phyloP scores from a whole-genome alignment of 2,329 filamentous ascomycete species.

The Hymenoscyphus fructigenus region DNA sequence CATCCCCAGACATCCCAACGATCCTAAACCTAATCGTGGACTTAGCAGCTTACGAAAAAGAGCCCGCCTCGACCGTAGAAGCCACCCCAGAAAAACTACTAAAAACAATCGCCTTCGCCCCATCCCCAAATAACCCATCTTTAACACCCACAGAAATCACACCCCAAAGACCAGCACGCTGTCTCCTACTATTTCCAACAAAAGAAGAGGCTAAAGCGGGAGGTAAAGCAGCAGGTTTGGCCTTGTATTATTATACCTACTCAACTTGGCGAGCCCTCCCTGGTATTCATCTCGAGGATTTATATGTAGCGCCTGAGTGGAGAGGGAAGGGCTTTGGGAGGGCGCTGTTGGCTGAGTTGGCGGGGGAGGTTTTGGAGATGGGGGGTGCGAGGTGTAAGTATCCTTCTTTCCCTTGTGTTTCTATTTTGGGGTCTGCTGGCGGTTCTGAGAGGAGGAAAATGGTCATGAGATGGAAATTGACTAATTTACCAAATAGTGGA shows the following conservation, averaged over 20 bases:
- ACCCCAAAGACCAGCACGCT: conserved; percentile 62
- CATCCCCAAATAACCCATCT: conserved; percentile 43
- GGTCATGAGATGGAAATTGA: not conserved
- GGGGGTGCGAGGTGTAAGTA: conserved; percentile 57
- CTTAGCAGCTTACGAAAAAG: conserved; percentile 85
- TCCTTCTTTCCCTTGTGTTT: not conserved
- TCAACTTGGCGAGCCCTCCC: conserved; percentile 86
- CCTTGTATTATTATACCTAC: conserved; percentile 94
- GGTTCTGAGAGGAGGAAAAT: not conserved
- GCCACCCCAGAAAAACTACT: conserved; percentile 72
- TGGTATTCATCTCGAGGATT: conserved; percentile 90
- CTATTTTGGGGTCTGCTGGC: not conserved
- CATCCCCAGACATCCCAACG: conserved; percentile 66
- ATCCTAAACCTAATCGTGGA: conserved; percentile 82
- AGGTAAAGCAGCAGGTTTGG: conserved; percentile 66
- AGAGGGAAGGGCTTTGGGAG: conserved; percentile 80
- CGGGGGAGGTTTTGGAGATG: conserved; percentile 73
- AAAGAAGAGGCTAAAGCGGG: conserved; percentile 17
- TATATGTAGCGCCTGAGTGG: conserved; percentile 74
- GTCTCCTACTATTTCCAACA: conserved; percentile 33
- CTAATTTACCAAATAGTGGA: conserved; percentile 51
- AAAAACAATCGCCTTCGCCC: conserved; percentile 76
- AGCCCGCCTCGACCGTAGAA: conserved; percentile 63
- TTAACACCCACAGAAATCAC: conserved; percentile 46
- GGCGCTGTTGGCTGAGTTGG: conserved; percentile 70